Evolutionary conservation across 2,329 filamentous ascomycete genomes (phyloP).

Genomic region (Cadophora malorum): DNA sequence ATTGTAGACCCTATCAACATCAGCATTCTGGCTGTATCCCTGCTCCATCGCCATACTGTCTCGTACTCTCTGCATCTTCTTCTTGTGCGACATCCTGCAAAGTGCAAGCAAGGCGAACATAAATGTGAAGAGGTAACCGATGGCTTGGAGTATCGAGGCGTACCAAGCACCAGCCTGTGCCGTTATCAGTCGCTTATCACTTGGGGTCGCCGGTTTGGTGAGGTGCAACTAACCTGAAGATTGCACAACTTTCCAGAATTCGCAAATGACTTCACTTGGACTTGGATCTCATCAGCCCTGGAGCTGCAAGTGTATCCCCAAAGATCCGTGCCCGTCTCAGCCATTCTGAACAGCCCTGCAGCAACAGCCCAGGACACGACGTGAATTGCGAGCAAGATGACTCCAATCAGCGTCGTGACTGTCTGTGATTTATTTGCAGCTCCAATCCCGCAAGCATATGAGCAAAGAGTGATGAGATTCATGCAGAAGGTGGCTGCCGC

Average conservation of each 20-base stretch:
- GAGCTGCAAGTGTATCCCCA: conserved; percentile 37
- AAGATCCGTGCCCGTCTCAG: conserved; percentile 24
- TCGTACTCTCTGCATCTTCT: conserved; percentile 30
- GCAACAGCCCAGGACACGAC: conserved; percentile 31
- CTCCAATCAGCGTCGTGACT: conserved; percentile 19
- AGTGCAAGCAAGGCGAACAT: conserved; percentile 28
- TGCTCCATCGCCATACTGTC: conserved; percentile 25
- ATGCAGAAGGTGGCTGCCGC: conserved; percentile 32
- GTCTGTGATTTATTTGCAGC: conserved; percentile 32
- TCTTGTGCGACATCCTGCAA: conserved; percentile 28
- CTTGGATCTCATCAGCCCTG: conserved; percentile 30
- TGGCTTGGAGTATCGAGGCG: conserved; percentile 32
- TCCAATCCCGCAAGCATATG: conserved; percentile 30
- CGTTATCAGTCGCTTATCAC: neutral
- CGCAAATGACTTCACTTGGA: conserved; percentile 29
- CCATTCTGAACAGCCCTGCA: conserved; percentile 27
- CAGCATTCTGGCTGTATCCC: neutral
- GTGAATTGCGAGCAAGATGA: conserved; percentile 26
- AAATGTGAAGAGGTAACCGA: conserved; percentile 32
- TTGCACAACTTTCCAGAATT: conserved; percentile 38
- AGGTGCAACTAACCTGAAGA: conserved; percentile 30
- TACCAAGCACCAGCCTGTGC: conserved; percentile 30
- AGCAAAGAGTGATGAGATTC: conserved; percentile 29
- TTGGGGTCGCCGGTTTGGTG: neutral
- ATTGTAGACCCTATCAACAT: conserved; percentile 2